These are phyloP conservation scores for Takakia lepidozioides DNA, from an alignment of 225 moss, liverwort and hornwort genomes.

Conservation along the genomic window DNA sequence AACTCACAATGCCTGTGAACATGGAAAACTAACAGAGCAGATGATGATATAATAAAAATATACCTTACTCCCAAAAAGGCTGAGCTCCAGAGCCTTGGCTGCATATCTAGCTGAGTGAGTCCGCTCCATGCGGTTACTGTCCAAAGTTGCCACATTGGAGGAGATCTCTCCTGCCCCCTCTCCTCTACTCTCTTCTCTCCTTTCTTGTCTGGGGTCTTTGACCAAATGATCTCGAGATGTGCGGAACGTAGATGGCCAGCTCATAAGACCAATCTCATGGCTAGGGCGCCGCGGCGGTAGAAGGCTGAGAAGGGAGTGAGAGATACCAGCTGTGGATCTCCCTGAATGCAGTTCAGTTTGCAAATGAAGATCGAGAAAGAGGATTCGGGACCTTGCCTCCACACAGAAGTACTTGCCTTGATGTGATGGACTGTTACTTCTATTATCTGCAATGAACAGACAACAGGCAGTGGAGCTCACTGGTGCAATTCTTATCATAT, in stretches of 20 bases:
- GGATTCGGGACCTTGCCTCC: slow-evolving; percentile 68
- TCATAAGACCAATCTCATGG: slow-evolving; percentile 16
- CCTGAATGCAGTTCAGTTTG: slow-evolving; percentile 9
- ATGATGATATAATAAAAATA: neutral
- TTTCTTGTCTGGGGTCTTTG: slow-evolving; percentile 1
- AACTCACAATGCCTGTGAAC: neutral
- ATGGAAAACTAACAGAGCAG: neutral
- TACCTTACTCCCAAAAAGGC: slow-evolving; percentile 78
- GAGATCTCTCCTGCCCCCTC: slow-evolving; percentile 24
- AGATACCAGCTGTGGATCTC: slow-evolving; percentile 20
- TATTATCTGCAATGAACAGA: slow-evolving; percentile 59
- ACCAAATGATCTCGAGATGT: slow-evolving; percentile 16
- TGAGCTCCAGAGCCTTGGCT: slow-evolving; percentile 72
- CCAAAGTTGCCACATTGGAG: slow-evolving; percentile 13
- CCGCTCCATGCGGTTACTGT: slow-evolving; percentile 18
- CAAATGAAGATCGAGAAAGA: slow-evolving; percentile 38
- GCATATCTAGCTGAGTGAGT: slow-evolving; percentile 53
- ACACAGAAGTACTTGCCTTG: slow-evolving; percentile 46
- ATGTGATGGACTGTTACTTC: slow-evolving; percentile 37
- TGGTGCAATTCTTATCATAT: too few relatives aligned
- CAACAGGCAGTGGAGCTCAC: too few relatives aligned
- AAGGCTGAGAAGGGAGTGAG: slow-evolving; percentile 27
- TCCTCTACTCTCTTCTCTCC: slow-evolving; percentile 22
- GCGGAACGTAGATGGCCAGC: slow-evolving; percentile 14
- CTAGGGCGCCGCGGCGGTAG: slow-evolving; percentile 9